A percentile compares a stretch with the other conserved stretches of the same genome.
Conservation (phyloP, 768 basidiomycete genomes). For the Leucogyrophana mollusca region DNA sequence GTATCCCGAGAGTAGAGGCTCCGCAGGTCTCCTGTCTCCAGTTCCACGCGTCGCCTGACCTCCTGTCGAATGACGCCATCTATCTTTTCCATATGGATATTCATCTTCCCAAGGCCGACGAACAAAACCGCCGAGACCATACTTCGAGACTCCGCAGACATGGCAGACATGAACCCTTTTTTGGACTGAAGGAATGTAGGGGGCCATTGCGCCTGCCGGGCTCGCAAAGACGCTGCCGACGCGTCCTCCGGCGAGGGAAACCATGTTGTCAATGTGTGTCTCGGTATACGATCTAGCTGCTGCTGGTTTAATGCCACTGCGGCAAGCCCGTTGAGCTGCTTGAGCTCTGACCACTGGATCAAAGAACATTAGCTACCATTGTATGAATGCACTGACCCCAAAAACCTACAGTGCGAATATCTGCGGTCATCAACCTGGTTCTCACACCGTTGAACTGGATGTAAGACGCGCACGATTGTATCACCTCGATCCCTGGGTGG, state of each 20-base stretch:
- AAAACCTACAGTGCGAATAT: constrained; percentile 39
- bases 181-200: constrained; percentile 30
- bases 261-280: constrained; percentile 31
- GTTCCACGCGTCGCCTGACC: constrained; percentile 29
- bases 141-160: constrained; percentile 37
- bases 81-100: constrained; percentile 37
- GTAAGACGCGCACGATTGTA: constrained; percentile 45
- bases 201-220: constrained; percentile 40
- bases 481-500: constrained; percentile 46
- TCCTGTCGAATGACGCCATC: constrained; percentile 34
- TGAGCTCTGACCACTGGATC: constrained; percentile 41
- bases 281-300: constrained; percentile 35
- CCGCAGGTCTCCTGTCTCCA: constrained; percentile 20
- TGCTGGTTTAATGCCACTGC: constrained; percentile 41
- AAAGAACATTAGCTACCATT: constrained; percentile 4
- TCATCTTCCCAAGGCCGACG: constrained; percentile 32
- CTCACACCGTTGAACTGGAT: constrained; percentile 39
- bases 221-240: constrained; percentile 30
- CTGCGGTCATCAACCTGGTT: constrained; percentile 40
- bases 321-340: constrained; percentile 39
- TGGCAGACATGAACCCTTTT: constrained; percentile 31
- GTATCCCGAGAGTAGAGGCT: constrained; percentile 13
- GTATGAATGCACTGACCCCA: background rate
- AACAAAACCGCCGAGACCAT: constrained; percentile 33
- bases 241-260: constrained; percentile 20